These are phyloP conservation scores for Clarireedia monteithiana DNA, from an alignment of 2,329 filamentous ascomycete species.

Conservation along the genomic window DNA sequence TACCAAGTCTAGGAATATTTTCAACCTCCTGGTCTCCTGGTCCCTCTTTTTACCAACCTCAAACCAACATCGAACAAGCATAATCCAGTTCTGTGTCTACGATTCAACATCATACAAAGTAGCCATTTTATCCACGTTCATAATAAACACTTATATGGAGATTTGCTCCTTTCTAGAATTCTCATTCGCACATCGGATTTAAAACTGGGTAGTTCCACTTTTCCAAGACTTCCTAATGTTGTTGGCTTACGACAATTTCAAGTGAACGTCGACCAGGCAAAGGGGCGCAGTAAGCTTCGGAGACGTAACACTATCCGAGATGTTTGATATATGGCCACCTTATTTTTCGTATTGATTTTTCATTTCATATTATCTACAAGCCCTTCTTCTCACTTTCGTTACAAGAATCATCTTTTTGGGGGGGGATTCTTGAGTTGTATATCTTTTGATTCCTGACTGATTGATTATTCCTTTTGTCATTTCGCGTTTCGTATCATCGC, in stretches of 20 bases:
- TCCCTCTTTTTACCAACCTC: constrained; percentile 1
- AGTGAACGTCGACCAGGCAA: background rate
- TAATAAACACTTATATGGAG: background rate
- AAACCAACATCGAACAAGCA: constrained; percentile 3
- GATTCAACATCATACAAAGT: background rate
- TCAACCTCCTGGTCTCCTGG: background rate
- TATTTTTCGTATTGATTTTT: background rate
- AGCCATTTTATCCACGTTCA: no score
- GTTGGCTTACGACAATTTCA: constrained; percentile 6
- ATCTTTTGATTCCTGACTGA: background rate
- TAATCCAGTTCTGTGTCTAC: background rate
- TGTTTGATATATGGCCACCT: background rate
- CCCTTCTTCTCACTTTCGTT: constrained; percentile 1
- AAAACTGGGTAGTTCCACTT: constrained; percentile 5
- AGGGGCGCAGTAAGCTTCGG: constrained; percentile 7
- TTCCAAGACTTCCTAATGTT: constrained; percentile 10
- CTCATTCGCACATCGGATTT: background rate
- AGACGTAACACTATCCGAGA: background rate
- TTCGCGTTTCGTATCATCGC: background rate
- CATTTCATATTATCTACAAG: background rate
- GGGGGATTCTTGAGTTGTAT: no score
- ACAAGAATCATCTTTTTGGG: background rate
- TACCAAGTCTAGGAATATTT: background rate
- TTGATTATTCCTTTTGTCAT: background rate
- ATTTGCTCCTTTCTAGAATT: background rate